A percentile compares a stretch with the other conserved stretches of the same genome.
These are phyloP conservation scores for Dactylella cylindrospora DNA, from an alignment of 2,329 filamentous ascomycete genomes.

Conservation along the genomic window DNA sequence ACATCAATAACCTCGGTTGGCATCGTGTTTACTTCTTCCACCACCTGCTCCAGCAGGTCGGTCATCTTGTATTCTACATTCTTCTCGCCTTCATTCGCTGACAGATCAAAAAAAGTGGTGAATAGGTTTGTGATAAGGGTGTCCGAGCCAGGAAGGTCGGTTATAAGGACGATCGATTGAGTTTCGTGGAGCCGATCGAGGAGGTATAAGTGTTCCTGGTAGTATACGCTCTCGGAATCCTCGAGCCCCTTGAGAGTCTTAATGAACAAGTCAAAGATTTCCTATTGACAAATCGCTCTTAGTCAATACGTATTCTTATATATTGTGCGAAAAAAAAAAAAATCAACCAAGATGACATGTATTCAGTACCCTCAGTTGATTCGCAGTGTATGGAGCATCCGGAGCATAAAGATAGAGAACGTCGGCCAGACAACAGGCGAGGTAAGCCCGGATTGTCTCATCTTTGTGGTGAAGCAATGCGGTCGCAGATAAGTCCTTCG, in stretches of 20 bases:
- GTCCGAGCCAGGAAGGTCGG: conserved; percentile 81
- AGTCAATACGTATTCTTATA: background rate
- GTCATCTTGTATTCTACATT: conserved; percentile 94
- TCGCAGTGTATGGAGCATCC: conserved; percentile 86
- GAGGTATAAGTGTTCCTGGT: conserved; percentile 79
- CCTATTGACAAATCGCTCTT: conserved; percentile 58
- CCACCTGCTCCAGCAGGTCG: conserved; percentile 75
- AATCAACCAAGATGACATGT: background rate
- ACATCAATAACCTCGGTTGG: conserved; percentile 83
- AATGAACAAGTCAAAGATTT: conserved; percentile 89
- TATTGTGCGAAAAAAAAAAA: background rate
- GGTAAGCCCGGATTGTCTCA: conserved; percentile 84
- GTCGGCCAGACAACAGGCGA: conserved; percentile 86
- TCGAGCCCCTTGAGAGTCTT: conserved; percentile 53
- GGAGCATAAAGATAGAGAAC: conserved; percentile 90
- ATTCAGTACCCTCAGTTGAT: conserved; percentile 77
- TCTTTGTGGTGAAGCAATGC: conserved; percentile 90
- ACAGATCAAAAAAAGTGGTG: conserved; percentile 85
- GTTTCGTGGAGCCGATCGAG: conserved; percentile 85
- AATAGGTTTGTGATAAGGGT: conserved; percentile 79
- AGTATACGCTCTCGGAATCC: conserved; percentile 46
- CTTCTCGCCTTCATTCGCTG: conserved; percentile 81
- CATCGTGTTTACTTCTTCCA: conserved; percentile 79
- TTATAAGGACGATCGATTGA: conserved; percentile 89
- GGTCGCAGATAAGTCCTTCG: conserved; percentile 77